Percentiles rank a stretch among this genome's conserved stretches.
phyloP scores from a whole-genome alignment of 2,329 filamentous ascomycete species.

The Bisporella sp. region DNA sequence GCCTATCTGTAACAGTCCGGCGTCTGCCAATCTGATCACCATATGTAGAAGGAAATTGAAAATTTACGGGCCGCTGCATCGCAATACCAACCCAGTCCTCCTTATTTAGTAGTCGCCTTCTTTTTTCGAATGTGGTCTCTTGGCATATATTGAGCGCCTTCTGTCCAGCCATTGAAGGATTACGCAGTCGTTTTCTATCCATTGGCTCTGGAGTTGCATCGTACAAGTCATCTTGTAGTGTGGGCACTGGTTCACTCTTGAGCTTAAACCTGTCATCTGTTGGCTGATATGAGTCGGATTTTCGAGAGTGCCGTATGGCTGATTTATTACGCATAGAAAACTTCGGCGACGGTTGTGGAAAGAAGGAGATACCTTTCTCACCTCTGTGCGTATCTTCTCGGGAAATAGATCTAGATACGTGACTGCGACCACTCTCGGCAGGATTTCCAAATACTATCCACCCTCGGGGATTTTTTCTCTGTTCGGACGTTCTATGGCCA shows the following conservation, averaged over 20 bases:
- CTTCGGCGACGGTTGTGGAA: not conserved
- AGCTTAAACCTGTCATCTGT: not conserved
- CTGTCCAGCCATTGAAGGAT: slow-evolving; percentile 1
- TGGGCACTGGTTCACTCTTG: not conserved
- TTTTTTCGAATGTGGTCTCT: slow-evolving; percentile 17
- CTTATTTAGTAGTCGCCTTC: slow-evolving; percentile 19
- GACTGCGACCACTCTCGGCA: not conserved
- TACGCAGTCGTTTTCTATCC: slow-evolving; percentile 5
- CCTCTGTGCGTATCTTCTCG: not conserved
- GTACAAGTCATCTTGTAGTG: slow-evolving; percentile 17
- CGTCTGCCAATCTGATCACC: slow-evolving; percentile 22
- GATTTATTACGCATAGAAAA: no score
- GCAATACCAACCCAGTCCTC: slow-evolving; percentile 26
- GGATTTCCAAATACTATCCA: not conserved
- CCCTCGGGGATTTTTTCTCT: slow-evolving; percentile 25
- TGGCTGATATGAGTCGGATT: no score
- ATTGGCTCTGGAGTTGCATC: slow-evolving; percentile 16
- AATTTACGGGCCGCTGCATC: slow-evolving; percentile 16
- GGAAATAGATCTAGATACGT: no score
- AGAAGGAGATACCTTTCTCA: not conserved
- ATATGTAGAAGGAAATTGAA: slow-evolving; percentile 15
- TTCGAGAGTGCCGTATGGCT: no score
- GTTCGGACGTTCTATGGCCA: slow-evolving; percentile 21
- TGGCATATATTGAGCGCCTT: slow-evolving; percentile 5
- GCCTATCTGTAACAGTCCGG: slow-evolving; percentile 14